These are phyloP conservation scores for Fagopyrum tataricum DNA, from an alignment of 148 eudicot genomes.

Conservation along the genomic window DNA sequence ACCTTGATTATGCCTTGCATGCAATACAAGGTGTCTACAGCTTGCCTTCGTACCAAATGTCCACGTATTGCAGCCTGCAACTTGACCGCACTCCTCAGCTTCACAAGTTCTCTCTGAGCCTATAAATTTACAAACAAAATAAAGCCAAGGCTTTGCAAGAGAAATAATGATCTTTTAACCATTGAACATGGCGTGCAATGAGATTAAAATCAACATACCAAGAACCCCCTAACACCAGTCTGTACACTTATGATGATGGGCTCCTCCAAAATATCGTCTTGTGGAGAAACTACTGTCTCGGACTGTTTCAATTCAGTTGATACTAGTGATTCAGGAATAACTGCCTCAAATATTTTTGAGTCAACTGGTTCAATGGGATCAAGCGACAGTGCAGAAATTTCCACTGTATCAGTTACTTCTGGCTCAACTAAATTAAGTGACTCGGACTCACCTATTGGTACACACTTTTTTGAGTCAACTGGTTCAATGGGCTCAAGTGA, in stretches of 20 bases:
- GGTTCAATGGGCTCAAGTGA: neutral
- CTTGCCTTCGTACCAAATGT: conserved; percentile 70
- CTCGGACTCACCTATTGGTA: neutral
- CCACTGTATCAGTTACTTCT: conserved; percentile 10
- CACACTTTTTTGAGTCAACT: neutral
- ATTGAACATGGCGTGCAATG: neutral
- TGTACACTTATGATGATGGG: conserved; percentile 46
- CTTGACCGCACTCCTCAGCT: conserved; percentile 53
- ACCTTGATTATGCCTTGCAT: conserved; percentile 77
- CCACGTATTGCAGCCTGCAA: conserved; percentile 94
- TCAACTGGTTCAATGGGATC: neutral
- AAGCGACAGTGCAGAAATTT: neutral
- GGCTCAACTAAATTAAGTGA: conserved; percentile 6
- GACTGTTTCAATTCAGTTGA: conserved; percentile 21
- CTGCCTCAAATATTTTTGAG: neutral
- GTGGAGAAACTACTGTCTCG: conserved; percentile 23
- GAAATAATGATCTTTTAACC: neutral
- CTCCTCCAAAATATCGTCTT: conserved; percentile 40
- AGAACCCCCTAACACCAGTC: conserved; percentile 51
- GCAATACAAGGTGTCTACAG: conserved; percentile 80
- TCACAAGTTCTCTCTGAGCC: conserved; percentile 46
- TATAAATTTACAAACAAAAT: conserved; percentile 23
- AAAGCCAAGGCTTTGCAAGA: neutral
- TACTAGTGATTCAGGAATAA: conserved; percentile 8
- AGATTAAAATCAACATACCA: conserved; percentile 37